Conservation (phyloP, 345 rosid species). For the Psidium guajava region DNA sequence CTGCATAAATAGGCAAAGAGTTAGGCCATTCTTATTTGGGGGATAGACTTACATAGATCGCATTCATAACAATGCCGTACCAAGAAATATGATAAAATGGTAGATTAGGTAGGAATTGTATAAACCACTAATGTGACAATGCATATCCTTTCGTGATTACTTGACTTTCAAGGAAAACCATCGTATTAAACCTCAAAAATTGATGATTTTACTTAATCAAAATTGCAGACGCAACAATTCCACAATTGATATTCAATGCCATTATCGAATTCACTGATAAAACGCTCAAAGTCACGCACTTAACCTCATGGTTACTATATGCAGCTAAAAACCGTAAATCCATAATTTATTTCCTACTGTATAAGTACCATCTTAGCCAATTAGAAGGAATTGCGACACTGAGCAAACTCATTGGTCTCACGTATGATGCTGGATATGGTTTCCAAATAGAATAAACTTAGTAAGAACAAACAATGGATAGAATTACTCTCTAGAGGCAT, state of each 20-base stretch:
- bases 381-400: not conserved
- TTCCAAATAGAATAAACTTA: not conserved
- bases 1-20: not conserved
- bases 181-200: not conserved
- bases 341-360: too few species aligned
- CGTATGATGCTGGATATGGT: not conserved
- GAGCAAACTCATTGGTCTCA: not conserved
- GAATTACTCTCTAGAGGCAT: not conserved
- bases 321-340: not conserved
- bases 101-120: not conserved
- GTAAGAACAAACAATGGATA: not conserved
- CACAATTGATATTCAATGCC: accelerated
- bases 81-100: not conserved
- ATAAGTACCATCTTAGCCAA: not conserved
- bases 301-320: not conserved
- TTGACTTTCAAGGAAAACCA: not conserved
- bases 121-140: not conserved
- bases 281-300: not conserved
- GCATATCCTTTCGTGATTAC: not conserved
- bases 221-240: accelerated
- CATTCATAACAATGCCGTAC: not conserved
- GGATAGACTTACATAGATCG: not conserved
- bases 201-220: not conserved
- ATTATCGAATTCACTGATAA: not conserved
- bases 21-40: not conserved